Evolutionary conservation across 2,329 filamentous ascomycete genomes (phyloP), one percentile per base, ranked within the genome.

Genomic region (Lachnellula cervina): DNA sequence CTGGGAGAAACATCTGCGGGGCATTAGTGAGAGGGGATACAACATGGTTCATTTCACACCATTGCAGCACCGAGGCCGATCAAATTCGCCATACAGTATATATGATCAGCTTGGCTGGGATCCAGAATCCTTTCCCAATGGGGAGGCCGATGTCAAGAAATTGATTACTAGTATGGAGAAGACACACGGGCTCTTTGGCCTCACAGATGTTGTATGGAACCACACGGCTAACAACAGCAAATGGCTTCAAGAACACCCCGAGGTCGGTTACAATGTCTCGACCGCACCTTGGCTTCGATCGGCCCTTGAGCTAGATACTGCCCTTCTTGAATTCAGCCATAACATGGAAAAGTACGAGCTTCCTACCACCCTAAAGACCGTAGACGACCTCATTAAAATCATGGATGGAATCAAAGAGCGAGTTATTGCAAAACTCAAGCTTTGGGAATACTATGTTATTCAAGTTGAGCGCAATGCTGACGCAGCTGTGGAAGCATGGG

Each of bases 11-110:
- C 93, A 97, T 70, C 76, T 99, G 55, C 80, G 82, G 55, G 92
- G 94, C 28, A 96, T 99, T 70, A 89, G 89, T 70, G 84, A 89
- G 66, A 82, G 94, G 59, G 92, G 92, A 46, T 99, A 99, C 79
- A 99, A 99, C 75, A 97, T 97, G 91, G 85, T 99, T 58, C 94
- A 99, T 72, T 99, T 99, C 72, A 97, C 94, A 2, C 94, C 94
- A 9, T 77, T 99, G 62, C 94, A 96, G 79, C 80, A 88, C 56
- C 86, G 94, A 57, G 94, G 94, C 55, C 80, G 79, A 45, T 99
- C 94, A 51, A 96, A 99, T 70, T 99, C 94, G 1, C 94, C 94
- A 0, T 99, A 97, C 77, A 99, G 94, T 71, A 83, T 99, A 66
- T 96, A 88, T 70, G 89, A 99, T 67, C 95, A 99, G 75, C 79